A percentile compares a stretch with the other conserved stretches of the same genome.
Evolutionary conservation across 352 stramenopile species (phyloP).

Genomic region (Globisporangium heterothallicum): DNA sequence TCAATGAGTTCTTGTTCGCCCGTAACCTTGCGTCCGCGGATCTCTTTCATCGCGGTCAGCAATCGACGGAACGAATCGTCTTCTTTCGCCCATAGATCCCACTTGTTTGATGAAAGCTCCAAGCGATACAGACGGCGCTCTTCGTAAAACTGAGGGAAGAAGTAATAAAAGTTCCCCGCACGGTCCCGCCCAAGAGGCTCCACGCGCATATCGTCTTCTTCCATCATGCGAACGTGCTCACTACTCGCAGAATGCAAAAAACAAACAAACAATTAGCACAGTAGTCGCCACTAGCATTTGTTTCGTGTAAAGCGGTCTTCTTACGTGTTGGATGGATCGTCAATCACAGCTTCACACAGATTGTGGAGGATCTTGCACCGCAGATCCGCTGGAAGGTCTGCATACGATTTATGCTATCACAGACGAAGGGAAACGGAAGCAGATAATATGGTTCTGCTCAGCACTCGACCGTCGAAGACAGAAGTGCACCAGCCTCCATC

Average conservation of each 20-base stretch:
- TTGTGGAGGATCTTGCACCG: slow-evolving; percentile 82
- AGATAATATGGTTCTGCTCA: slow-evolving; percentile 5
- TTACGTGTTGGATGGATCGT: slow-evolving; percentile 72
- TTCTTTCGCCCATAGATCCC: slow-evolving; percentile 75
- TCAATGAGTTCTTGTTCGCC: slow-evolving; percentile 76
- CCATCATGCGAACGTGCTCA: slow-evolving; percentile 83
- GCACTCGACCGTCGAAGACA: background rate
- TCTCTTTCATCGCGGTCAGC: slow-evolving; percentile 46
- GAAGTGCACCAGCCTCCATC: background rate
- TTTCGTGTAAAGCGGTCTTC: no score
- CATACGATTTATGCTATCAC: slow-evolving; percentile 64
- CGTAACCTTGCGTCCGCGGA: slow-evolving; percentile 58
- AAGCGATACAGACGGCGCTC: slow-evolving; percentile 75
- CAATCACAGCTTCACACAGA: slow-evolving; percentile 75
- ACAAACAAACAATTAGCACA: no score
- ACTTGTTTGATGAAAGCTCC: slow-evolving; percentile 37
- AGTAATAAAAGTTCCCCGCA: slow-evolving; percentile 72
- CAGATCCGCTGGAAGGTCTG: slow-evolving; percentile 57
- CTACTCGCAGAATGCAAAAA: slow-evolving; percentile 24
- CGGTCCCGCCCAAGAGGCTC: slow-evolving; percentile 72
- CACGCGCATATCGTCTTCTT: slow-evolving; percentile 78
- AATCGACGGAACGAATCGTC: slow-evolving; percentile 55
- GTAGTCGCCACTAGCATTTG: no score
- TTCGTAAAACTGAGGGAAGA: slow-evolving; percentile 85
- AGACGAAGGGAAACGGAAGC: slow-evolving; percentile 1